Percentiles rank a stretch among this genome's conserved stretches.
phyloP scores from a whole-genome alignment of 2,329 filamentous ascomycete genomes.

The Phaeosphaeria sp. region DNA sequence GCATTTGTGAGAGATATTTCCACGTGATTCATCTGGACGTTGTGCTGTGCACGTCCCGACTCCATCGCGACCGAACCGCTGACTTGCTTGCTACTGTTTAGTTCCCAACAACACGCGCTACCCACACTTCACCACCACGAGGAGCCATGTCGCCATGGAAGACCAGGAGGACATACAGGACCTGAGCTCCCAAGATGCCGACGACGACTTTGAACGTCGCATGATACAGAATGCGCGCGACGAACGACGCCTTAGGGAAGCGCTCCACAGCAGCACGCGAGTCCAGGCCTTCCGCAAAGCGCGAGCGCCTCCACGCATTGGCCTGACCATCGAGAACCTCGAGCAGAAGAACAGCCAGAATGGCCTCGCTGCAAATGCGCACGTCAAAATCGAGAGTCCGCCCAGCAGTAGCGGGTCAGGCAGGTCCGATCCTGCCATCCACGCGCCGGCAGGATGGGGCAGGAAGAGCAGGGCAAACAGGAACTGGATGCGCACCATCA shows the following conservation, averaged over 20 bases:
- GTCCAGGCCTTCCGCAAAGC: conserved; percentile 53
- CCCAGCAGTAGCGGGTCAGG: conserved; percentile 46
- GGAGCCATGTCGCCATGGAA: conserved; percentile 31
- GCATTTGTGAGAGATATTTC: neutral
- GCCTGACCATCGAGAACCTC: conserved; percentile 53
- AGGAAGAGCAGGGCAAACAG: conserved; percentile 50
- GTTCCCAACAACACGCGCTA: conserved; percentile 24
- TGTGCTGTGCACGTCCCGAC: neutral
- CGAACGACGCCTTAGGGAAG: conserved; percentile 48
- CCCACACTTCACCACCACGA: conserved; percentile 28
- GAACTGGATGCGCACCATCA: conserved; percentile 54
- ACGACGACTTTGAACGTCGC: conserved; percentile 54
- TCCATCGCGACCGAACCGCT: neutral
- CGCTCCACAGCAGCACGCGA: conserved; percentile 32
- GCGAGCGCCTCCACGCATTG: conserved; percentile 48
- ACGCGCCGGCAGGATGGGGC: conserved; percentile 57
- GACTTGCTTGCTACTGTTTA: neutral
- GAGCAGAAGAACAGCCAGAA: conserved; percentile 42
- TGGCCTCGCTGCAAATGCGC: conserved; percentile 15
- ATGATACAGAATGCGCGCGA: conserved; percentile 55
- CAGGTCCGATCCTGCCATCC: conserved; percentile 52
- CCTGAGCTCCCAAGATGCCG: conserved; percentile 49
- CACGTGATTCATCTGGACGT: no score
- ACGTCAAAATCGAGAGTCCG: conserved; percentile 32
- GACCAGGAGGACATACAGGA: conserved; percentile 35